Evolutionary conservation across 2,329 filamentous ascomycete species (phyloP).

Genomic region (Ascochyta lentis): DNA sequence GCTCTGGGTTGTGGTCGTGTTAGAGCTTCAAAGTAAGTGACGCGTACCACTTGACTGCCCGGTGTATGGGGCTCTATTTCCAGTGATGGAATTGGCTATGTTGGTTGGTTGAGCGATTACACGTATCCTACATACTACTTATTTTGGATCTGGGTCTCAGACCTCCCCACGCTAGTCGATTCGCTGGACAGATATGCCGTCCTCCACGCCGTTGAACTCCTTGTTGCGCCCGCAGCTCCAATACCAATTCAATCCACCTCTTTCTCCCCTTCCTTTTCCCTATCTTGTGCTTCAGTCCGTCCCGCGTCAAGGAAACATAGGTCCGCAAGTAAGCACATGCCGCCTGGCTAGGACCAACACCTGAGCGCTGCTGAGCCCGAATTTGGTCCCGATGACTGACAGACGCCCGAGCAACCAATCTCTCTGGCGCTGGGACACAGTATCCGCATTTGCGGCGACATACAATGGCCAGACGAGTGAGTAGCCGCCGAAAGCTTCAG

Average conservation of each 20-base stretch:
- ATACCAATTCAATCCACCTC: background rate
- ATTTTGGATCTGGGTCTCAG: background rate
- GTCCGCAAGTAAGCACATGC: conserved; percentile 46
- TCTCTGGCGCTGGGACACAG: conserved; percentile 44
- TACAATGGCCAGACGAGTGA: conserved; percentile 52
- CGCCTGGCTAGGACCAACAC: conserved; percentile 44
- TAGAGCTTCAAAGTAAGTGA: too few relatives aligned
- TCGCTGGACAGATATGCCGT: too few relatives aligned
- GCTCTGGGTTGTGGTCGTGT: too few relatives aligned
- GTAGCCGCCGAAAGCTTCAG: conserved; percentile 50
- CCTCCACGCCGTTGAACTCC: background rate
- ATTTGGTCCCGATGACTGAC: conserved; percentile 45
- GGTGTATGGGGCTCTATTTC: too few relatives aligned
- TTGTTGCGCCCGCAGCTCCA: background rate
- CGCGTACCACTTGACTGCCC: too few relatives aligned
- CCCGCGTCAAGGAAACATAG: conserved; percentile 39
- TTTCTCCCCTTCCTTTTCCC: background rate
- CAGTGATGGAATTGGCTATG: too few relatives aligned
- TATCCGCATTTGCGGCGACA: conserved; percentile 48
- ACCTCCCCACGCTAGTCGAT: background rate
- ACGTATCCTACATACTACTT: background rate
- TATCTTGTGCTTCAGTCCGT: background rate
- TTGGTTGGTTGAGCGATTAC: too few relatives aligned
- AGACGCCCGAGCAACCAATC: conserved; percentile 48
- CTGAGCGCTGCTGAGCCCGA: conserved; percentile 46